Evolutionary conservation across 75 land plant species (phyloP).

Genomic region (Pinus albicaulis): DNA sequence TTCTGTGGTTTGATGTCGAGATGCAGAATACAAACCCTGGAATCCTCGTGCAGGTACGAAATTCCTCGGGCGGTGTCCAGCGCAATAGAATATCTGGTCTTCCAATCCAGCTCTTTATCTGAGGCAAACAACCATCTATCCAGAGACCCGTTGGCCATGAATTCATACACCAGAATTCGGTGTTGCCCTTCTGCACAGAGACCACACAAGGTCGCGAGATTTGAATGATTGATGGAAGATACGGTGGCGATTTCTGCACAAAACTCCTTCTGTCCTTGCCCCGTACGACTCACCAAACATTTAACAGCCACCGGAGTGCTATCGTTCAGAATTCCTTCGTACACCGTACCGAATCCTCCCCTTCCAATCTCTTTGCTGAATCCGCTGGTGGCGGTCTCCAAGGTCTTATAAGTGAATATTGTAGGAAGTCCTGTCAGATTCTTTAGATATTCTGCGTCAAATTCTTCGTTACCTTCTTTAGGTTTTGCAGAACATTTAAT

Average conservation of each 20-base stretch:
- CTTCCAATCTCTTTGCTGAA: slow-evolving; percentile 9
- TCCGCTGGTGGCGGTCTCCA: slow-evolving; percentile 12
- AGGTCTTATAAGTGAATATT: slow-evolving; percentile 14
- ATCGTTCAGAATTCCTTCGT: slow-evolving; percentile 17
- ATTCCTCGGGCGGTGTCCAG: slow-evolving; percentile 15
- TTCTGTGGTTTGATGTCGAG: slow-evolving; percentile 38
- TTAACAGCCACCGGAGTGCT: slow-evolving; percentile 30
- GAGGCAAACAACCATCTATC: background rate
- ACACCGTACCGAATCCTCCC: slow-evolving; percentile 5
- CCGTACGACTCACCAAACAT: slow-evolving; percentile 12
- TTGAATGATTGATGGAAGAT: slow-evolving; percentile 18
- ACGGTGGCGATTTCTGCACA: slow-evolving; percentile 15
- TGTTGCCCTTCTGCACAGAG: slow-evolving; percentile 21
- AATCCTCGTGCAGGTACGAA: slow-evolving; percentile 34
- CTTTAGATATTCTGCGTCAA: slow-evolving; percentile 13
- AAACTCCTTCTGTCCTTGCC: slow-evolving; percentile 22
- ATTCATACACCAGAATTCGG: slow-evolving; percentile 32
- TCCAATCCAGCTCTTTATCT: background rate
- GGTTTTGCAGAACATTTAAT: too few relatives aligned
- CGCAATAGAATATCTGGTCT: background rate
- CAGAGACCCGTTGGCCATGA: slow-evolving; percentile 15
- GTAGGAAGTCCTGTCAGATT: slow-evolving; percentile 19
- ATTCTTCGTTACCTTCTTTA: background rate
- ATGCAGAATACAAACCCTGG: slow-evolving; percentile 22
- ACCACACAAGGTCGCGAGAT: slow-evolving; percentile 24